These are phyloP conservation scores for Chlorella sp. DNA, from an alignment of 139 green algal species.

Conservation along the genomic window DNA sequence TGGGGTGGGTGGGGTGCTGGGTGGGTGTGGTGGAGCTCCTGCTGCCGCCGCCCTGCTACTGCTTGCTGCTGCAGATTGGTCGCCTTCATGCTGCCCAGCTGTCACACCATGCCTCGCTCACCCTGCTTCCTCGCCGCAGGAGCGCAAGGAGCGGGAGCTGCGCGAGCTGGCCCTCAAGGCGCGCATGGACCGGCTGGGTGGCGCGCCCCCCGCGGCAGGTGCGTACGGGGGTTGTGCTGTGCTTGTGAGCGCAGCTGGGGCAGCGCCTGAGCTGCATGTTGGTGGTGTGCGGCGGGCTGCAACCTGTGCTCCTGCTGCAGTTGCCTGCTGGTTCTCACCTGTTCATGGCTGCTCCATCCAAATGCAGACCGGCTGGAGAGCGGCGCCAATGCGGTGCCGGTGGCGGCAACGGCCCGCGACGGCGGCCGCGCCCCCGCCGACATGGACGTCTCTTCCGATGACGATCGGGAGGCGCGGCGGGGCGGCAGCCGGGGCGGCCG, in stretches of 20 bases:
- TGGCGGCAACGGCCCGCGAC: background rate
- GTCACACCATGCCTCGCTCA: no score
- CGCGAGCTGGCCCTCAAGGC: slow-evolving; percentile 91
- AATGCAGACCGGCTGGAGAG: slow-evolving; percentile 32
- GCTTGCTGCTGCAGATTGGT: no score
- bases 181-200: slow-evolving; percentile 85
- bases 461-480: background rate
- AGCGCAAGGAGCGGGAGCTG: slow-evolving; percentile 95
- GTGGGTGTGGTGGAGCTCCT: no score
- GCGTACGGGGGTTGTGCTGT: background rate
- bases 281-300: no score
- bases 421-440: slow-evolving; percentile 20
- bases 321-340: background rate
- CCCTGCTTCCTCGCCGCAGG: slow-evolving; percentile 4
- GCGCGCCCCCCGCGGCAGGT: background rate
- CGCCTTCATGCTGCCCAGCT: no score
- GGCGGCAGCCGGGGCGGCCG: background rate
- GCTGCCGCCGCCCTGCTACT: no score
- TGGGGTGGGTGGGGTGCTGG: background rate
- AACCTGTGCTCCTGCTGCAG: no score
- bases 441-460: slow-evolving; percentile 22
- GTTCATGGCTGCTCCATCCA: background rate
- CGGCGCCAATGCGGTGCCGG: background rate
- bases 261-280: no score
- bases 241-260: background rate